Conservation (phyloP, 495 filamentous ascomycete species). For the Trichoderma gamsii region DNA sequence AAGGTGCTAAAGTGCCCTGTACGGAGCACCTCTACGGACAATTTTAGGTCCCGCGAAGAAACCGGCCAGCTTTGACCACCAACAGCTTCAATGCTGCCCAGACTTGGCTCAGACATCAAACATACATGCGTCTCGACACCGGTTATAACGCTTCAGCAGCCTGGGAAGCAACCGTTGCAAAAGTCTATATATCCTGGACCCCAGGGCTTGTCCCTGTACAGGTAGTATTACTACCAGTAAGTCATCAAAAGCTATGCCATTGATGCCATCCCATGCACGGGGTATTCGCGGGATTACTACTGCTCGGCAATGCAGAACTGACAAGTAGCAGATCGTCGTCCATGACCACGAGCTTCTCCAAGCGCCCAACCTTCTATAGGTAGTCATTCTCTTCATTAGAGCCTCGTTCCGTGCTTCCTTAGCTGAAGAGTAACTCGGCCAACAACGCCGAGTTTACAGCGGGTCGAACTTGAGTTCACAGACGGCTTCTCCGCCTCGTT, state of each 20-base stretch:
- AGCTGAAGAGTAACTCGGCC: neutral
- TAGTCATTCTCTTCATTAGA: too few relatives aligned
- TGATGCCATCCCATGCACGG: too few relatives aligned
- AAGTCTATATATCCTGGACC: too few relatives aligned
- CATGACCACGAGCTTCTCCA: too few relatives aligned
- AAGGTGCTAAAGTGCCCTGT: neutral
- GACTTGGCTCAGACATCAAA: neutral
- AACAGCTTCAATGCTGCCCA: neutral
- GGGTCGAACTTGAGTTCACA: neutral
- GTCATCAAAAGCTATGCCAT: too few relatives aligned
- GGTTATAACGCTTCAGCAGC: neutral
- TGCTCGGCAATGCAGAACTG: too few relatives aligned
- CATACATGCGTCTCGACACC: neutral
- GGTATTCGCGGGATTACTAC: too few relatives aligned
- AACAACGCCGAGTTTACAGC: neutral
- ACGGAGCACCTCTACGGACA: neutral
- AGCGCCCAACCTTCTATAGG: too few relatives aligned
- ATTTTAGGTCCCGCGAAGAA: neutral
- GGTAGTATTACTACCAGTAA: too few relatives aligned
- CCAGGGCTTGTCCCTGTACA: too few relatives aligned
- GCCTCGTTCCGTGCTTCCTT: neutral
- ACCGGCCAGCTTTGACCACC: too few relatives aligned
- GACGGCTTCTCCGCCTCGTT: neutral
- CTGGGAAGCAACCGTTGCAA: neutral
- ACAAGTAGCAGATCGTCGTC: too few relatives aligned